These are phyloP conservation scores for Tricladium varicosporioides DNA, from an alignment of 2,329 filamentous ascomycete species.

Conservation along the genomic window DNA sequence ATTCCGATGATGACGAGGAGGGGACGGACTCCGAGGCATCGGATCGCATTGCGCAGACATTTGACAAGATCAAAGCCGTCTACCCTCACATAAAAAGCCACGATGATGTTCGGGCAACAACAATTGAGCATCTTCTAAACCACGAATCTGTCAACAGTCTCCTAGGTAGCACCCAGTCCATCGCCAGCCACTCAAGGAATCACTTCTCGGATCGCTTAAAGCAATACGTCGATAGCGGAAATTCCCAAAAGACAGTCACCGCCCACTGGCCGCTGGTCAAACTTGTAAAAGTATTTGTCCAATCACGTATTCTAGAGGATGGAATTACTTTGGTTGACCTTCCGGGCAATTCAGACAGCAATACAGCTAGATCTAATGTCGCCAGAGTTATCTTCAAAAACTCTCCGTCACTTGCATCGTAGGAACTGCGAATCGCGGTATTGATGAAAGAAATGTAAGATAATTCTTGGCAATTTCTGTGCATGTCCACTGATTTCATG, in stretches of 20 bases:
- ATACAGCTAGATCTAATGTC: conserved; percentile 17
- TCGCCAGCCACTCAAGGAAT: background rate
- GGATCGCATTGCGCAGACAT: conserved; percentile 34
- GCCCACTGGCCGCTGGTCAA: conserved; percentile 23
- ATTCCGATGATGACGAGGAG: conserved; percentile 19
- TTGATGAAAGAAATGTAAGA: conserved; percentile 13
- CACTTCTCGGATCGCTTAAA: conserved; percentile 12
- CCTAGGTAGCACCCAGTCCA: conserved; percentile 8
- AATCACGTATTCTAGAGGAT: conserved; percentile 11
- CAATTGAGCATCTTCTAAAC: conserved; percentile 11
- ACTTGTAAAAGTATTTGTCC: conserved; percentile 14
- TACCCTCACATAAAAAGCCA: conserved; percentile 37
- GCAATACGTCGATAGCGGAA: conserved; percentile 16
- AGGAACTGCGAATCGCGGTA: conserved; percentile 11
- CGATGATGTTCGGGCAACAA: conserved; percentile 34
- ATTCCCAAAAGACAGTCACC: background rate
- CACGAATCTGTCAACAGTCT: conserved; percentile 12
- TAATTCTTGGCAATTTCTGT: background rate
- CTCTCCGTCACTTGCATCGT: conserved; percentile 21
- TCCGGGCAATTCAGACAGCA: conserved; percentile 22
- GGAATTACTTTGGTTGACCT: conserved; percentile 24
- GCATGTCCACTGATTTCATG: background rate
- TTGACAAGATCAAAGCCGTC: conserved; percentile 43
- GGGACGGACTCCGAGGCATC: conserved; percentile 30
- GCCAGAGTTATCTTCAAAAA: conserved; percentile 16